Base-by-base conservation (phyloP, 2,329 filamentous ascomycete species). In the Claviceps arundinis region DNA sequence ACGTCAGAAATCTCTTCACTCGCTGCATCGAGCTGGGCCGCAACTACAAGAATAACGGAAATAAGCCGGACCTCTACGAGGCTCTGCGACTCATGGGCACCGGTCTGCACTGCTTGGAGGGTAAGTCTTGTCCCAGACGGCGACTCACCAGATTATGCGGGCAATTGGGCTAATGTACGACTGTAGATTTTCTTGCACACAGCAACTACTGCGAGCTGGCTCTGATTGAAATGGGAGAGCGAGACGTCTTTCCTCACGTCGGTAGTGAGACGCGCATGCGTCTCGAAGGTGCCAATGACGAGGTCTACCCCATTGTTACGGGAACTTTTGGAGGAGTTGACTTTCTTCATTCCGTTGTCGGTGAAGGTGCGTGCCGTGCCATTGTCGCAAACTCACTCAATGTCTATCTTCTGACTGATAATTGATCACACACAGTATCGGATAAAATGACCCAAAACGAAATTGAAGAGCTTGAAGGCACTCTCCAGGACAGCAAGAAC, bases 251-350 rank as follows among this genome's bases (percentile, higher is more conserved):
- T 67, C 88, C 91, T 26, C 89, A 95, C 62, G 87, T 93, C 51
- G 91, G 91, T 38, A 76, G 81, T 53, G 71, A 79, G 60, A 89
- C 89, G n/a, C 72, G 73, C 62, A 72, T 95, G 30, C 73, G 80
- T 46, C 75, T 96, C 30, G 73, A 77, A 37, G 89, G 86, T 45
- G 84, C 79, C 53, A 74, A 75, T 22, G 64, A 74, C 37, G 63
- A 75, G 4, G 87, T 95, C 55, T 95, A 86, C 60, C 90, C 90
- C 6, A 72, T 91, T 55, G 78, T 95, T 45, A 96, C 90, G 1
- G 90, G 91, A 54, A 96, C 90, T 6, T 96, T 96, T 67, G 90
- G 90, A 56, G 90, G 90, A 56, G 90, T 95, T 14, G 91, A 96
- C 63, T 96, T 96, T 70, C 73, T 95, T 55, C 89, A 95, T 71